Conservation (phyloP, 2,329 filamentous ascomycete genomes). For the Colletotrichum costaricense region DNA sequence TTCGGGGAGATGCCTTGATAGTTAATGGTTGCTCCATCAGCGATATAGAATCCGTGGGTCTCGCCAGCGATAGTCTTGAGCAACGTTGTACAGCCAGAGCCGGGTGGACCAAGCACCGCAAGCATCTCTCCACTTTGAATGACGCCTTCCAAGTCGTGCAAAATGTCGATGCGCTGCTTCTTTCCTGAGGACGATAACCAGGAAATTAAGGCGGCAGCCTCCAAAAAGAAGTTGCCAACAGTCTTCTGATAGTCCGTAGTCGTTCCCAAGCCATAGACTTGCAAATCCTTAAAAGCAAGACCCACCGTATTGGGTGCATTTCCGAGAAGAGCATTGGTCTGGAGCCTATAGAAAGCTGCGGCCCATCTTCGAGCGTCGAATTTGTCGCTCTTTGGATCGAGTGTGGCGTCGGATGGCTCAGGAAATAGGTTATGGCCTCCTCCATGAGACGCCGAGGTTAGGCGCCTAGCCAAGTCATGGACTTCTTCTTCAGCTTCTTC, state of each 20-base stretch:
- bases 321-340: slow-evolving; percentile 40
- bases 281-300: slow-evolving; percentile 52
- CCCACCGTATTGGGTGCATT: slow-evolving; percentile 47
- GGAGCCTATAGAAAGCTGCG: slow-evolving; percentile 48
- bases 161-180: slow-evolving; percentile 55
- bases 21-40: slow-evolving; percentile 23
- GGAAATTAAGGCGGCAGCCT: slow-evolving; percentile 42
- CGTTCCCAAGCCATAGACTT: slow-evolving; percentile 54
- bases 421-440: slow-evolving; percentile 40
- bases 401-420: slow-evolving; percentile 38
- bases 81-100: slow-evolving; percentile 72
- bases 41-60: slow-evolving; percentile 65
- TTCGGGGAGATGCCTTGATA: slow-evolving; percentile 19
- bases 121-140: slow-evolving; percentile 67
- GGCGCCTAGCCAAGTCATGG: slow-evolving; percentile 41
- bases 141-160: slow-evolving; percentile 61
- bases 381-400: slow-evolving; percentile 51
- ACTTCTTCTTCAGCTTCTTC: slow-evolving; percentile 34
- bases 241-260: slow-evolving; percentile 56
- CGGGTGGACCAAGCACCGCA: slow-evolving; percentile 66
- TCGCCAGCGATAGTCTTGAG: slow-evolving; percentile 74
- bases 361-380: slow-evolving; percentile 58
- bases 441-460: slow-evolving; percentile 41
- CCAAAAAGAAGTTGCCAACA: slow-evolving; percentile 51
- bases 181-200: slow-evolving; percentile 39